Evolutionary conservation across 169 alveolate species (phyloP).

Genomic region (Eimeria falciformis): DNA sequence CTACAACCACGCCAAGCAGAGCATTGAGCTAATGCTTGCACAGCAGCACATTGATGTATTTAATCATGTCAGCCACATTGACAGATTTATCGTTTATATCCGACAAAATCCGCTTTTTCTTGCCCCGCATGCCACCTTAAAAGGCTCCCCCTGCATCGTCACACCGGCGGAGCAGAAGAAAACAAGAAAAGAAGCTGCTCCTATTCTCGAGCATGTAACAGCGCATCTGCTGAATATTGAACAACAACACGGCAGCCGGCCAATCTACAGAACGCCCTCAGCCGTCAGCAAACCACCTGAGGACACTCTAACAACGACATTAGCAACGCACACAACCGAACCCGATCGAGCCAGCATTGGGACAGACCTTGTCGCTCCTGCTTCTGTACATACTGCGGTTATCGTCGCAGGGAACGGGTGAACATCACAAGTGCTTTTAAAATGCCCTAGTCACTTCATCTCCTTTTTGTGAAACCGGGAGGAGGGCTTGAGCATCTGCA

Average conservation of each 20-base stretch:
- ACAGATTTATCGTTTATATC: slow-evolving; percentile 17
- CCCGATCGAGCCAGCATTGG: too few species aligned
- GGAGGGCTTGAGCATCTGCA: too few species aligned
- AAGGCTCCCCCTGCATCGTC: slow-evolving; percentile 13
- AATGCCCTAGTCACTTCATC: too few species aligned
- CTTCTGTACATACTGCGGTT: too few species aligned
- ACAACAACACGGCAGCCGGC: neutral
- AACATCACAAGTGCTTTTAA: too few species aligned
- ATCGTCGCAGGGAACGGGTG: too few species aligned
- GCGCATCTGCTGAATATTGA: neutral
- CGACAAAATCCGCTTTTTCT: slow-evolving; percentile 13
- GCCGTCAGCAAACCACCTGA: neutral
- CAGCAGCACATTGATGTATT: slow-evolving; percentile 19
- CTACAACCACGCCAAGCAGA: neutral
- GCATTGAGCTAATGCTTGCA: neutral
- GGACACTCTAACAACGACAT: too few species aligned
- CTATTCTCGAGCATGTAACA: slow-evolving; percentile 26
- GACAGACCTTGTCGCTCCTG: too few species aligned
- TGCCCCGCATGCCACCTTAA: slow-evolving; percentile 34
- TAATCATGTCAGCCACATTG: neutral
- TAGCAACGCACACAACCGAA: too few species aligned
- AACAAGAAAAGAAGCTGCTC: slow-evolving; percentile 25
- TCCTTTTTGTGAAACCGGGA: too few species aligned
- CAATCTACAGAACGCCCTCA: neutral
- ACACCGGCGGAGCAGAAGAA: neutral